phyloP scores from a whole-genome alignment of 2,329 filamentous ascomycete species.

The Clarireedia hainanense region DNA sequence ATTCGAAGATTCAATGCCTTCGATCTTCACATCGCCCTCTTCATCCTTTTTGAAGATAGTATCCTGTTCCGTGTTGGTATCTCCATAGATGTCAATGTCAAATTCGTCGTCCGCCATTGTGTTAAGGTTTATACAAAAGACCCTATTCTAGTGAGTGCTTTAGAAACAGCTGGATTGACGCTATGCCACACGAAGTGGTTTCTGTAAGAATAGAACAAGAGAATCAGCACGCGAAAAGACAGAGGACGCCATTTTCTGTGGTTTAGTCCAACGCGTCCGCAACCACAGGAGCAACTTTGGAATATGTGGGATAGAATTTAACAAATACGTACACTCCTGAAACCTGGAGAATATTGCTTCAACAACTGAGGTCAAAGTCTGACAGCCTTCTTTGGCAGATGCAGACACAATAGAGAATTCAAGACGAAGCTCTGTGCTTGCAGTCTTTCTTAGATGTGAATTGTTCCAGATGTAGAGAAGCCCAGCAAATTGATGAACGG shows the following conservation, averaged over 20 bases:
- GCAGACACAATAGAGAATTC: slow-evolving; percentile 33
- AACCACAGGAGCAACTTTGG: slow-evolving; percentile 17
- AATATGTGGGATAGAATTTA: slow-evolving; percentile 31
- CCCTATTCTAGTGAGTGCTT: slow-evolving; percentile 23
- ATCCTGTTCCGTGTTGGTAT: slow-evolving; percentile 42
- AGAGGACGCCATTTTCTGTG: slow-evolving; percentile 5
- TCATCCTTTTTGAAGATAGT: slow-evolving; percentile 30
- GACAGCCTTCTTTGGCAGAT: slow-evolving; percentile 28
- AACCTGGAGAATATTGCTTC: slow-evolving; percentile 21
- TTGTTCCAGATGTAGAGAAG: slow-evolving; percentile 15
- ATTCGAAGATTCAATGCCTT: slow-evolving; percentile 25
- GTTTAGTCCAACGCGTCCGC: slow-evolving; percentile 11
- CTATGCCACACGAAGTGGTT: slow-evolving; percentile 21
- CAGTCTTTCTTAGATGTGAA: slow-evolving; percentile 32
- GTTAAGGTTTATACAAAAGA: slow-evolving; percentile 5
- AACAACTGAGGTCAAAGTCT: slow-evolving; percentile 28
- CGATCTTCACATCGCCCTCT: slow-evolving; percentile 31
- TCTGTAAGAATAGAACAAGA: slow-evolving; percentile 25
- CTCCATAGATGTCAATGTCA: slow-evolving; percentile 66
- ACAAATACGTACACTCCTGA: slow-evolving; percentile 31
- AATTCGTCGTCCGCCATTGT: slow-evolving; percentile 63
- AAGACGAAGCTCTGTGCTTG: slow-evolving; percentile 61
- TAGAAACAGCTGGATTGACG: slow-evolving; percentile 17
- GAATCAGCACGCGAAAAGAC: slow-evolving; percentile 29
- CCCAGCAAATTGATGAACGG: slow-evolving; percentile 5